A percentile compares a stretch with the other conserved stretches of the same genome.
These are phyloP conservation scores for Solanum megistacrolobum DNA, from an alignment of 257 asterid species.

Conservation along the genomic window DNA sequence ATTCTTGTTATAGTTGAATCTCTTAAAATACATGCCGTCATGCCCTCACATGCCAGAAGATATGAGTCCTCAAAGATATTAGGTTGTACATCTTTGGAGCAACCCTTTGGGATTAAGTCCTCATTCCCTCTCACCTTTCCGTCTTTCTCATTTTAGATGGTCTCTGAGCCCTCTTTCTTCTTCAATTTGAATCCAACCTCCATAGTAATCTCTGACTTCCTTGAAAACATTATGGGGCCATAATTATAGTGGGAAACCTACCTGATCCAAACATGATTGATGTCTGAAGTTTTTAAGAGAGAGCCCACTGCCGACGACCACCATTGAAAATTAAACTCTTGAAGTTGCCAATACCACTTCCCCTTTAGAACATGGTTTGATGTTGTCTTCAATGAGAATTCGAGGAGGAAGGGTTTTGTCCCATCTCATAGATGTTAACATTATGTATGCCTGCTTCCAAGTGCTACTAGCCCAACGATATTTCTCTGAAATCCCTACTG, in stretches of 20 bases:
- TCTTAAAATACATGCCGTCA: background rate
- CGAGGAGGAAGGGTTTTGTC: background rate
- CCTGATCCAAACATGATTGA: background rate
- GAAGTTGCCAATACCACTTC: background rate
- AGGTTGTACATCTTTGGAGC: background rate
- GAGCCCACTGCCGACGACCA: background rate
- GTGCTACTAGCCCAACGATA: background rate
- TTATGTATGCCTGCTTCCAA: background rate
- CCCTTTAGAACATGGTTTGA: background rate
- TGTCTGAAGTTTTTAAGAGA: background rate
- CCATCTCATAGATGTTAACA: background rate
- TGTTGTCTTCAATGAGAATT: background rate
- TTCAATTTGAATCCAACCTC: background rate
- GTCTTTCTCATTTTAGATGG: background rate
- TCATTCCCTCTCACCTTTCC: background rate
- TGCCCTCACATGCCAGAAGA: too few species aligned
- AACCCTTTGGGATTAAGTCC: background rate
- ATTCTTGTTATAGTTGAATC: background rate
- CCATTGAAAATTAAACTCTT: background rate
- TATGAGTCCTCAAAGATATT: background rate
- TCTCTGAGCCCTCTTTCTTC: background rate
- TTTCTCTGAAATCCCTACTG: background rate
- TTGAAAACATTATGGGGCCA: background rate
- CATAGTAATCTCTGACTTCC: background rate
- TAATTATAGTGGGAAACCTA: background rate